These are phyloP conservation scores for Delphinella strobiligena DNA, from an alignment of 2,329 filamentous ascomycete species.

Conservation along the genomic window DNA sequence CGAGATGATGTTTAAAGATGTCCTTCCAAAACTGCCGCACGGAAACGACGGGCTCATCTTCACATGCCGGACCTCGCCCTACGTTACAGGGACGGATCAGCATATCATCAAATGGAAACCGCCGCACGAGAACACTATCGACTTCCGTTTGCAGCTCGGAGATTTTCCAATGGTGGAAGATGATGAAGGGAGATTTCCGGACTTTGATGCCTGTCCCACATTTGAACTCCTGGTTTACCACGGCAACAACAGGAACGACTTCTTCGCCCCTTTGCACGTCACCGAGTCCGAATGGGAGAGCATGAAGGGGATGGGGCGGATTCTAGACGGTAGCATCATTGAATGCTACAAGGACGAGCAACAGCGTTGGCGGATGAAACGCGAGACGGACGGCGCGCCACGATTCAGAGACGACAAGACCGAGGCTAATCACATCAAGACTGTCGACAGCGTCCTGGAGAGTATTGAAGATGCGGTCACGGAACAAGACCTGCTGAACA, in stretches of 20 bases:
- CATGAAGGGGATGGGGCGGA: slow-evolving; percentile 60
- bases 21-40: slow-evolving; percentile 74
- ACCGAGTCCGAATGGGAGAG: slow-evolving; percentile 71
- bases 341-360: slow-evolving; percentile 75
- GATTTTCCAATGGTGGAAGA: slow-evolving; percentile 57
- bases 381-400: slow-evolving; percentile 40
- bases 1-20: slow-evolving; percentile 80
- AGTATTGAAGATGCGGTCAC: slow-evolving; percentile 81
- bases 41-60: slow-evolving; percentile 97
- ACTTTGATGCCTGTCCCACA: slow-evolving; percentile 54
- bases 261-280: slow-evolving; percentile 56
- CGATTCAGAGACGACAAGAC: slow-evolving; percentile 87
- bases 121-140: slow-evolving; percentile 85
- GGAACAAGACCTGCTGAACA: slow-evolving; percentile 63
- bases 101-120: slow-evolving; percentile 99
- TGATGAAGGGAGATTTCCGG: slow-evolving; percentile 51
- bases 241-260: slow-evolving; percentile 51
- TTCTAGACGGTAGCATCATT: slow-evolving; percentile 76
- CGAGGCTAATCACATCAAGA: slow-evolving; percentile 78
- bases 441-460: slow-evolving; percentile 74
- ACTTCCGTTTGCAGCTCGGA: slow-evolving; percentile 67
- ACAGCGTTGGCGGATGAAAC: slow-evolving; percentile 64
- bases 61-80: slow-evolving; percentile 79
- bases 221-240: slow-evolving; percentile 56
- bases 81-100: slow-evolving; percentile 80